Conservation (phyloP, 257 asterid genomes). For the Fraxinus cuspidata region DNA sequence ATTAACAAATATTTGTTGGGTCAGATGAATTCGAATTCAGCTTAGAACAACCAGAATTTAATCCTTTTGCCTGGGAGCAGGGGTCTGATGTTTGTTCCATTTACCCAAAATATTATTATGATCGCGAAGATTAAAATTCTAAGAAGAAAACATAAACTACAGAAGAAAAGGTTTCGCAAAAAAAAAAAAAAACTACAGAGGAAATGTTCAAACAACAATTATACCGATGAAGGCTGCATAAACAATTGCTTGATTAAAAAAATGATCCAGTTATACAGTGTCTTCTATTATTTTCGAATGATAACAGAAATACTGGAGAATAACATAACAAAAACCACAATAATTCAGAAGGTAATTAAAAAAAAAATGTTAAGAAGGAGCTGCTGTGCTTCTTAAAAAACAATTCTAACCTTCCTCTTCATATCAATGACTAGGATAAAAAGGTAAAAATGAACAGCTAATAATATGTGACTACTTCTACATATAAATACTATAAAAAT, state of each 20-base stretch:
- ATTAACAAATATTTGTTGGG: neutral
- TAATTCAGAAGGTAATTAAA: neutral
- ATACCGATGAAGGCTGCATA: neutral
- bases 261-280: neutral
- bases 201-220: neutral
- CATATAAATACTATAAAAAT: neutral
- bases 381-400: neutral
- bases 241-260: neutral
- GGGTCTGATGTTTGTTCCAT: no score
- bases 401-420: neutral
- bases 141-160: no score
- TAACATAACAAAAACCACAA: neutral
- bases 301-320: neutral
- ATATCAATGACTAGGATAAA: neutral
- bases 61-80: no score
- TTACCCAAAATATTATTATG: no score
- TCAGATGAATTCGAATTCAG: constrained; percentile 4
- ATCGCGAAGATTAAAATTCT: no score
- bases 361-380: neutral
- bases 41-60: neutral
- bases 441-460: neutral
- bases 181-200: neutral
- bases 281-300: neutral
- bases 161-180: no score
- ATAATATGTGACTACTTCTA: neutral